Conservation (phyloP, 176 grass and related monocot genomes). For the Carex myosuroides region DNA sequence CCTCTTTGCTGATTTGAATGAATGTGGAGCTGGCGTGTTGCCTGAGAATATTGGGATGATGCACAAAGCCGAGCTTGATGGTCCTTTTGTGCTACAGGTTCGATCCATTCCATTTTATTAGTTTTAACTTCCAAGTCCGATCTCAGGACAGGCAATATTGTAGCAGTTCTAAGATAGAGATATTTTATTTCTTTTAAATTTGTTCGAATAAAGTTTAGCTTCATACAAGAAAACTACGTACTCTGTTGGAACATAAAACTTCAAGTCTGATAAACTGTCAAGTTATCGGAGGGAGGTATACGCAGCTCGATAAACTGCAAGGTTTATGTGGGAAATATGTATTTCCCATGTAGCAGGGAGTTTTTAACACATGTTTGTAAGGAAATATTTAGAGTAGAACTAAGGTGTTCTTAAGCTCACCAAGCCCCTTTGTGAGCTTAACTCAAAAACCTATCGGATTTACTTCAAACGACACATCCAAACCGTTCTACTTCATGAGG, state of each 20-base stretch:
- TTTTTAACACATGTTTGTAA: not conserved
- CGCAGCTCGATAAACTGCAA: not conserved
- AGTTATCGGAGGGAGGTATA: not conserved
- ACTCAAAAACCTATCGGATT: no score
- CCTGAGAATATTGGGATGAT: constrained; percentile 49
- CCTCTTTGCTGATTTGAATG: constrained; percentile 78
- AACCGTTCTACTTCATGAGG: no score
- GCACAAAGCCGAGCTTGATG: constrained; percentile 55
- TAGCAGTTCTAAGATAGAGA: not conserved
- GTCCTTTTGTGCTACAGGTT: constrained; percentile 85
- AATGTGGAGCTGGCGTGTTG: constrained; percentile 51
- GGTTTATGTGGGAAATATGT: not conserved
- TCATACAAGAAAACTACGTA: not conserved
- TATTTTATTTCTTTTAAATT: not conserved
- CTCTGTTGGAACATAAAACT: not conserved
- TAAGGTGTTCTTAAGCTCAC: no score
- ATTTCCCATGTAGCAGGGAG: not conserved
- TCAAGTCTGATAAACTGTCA: no score
- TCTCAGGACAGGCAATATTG: not conserved
- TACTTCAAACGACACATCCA: no score
- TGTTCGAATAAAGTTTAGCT: not conserved
- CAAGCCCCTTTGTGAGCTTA: no score
- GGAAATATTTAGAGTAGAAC: not conserved
- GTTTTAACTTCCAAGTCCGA: constrained; percentile 29
- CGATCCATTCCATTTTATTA: not conserved